phyloP scores from a whole-genome alignment of 352 stramenopile genomes.

The Phytophthora colocasiae region DNA sequence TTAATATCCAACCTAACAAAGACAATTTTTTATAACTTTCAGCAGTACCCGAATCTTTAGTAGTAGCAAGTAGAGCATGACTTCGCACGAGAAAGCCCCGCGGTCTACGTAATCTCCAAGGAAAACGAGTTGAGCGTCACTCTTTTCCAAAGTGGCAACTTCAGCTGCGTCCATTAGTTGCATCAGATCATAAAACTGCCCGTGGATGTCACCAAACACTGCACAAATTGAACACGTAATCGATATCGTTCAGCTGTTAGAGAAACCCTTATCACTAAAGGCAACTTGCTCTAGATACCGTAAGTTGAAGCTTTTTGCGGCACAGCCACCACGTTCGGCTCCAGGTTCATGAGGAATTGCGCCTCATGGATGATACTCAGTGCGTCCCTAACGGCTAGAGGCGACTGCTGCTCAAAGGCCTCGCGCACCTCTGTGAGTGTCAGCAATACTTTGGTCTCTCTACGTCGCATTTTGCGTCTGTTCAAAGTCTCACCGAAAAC shows the following conservation, averaged over 20 bases:
- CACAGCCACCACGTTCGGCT: conserved; percentile 71
- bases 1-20: neutral
- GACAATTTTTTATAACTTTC: too few species aligned
- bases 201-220: conserved; percentile 88
- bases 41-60: conserved; percentile 58
- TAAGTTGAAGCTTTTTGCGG: conserved; percentile 34
- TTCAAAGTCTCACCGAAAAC: conserved; percentile 18
- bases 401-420: conserved; percentile 69
- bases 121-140: conserved; percentile 71
- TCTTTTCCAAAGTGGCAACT: conserved; percentile 42
- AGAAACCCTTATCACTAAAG: conserved; percentile 11
- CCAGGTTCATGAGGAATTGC: conserved; percentile 62
- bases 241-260: neutral
- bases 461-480: conserved; percentile 38
- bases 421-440: conserved; percentile 44
- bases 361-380: conserved; percentile 74
- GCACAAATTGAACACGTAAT: conserved; percentile 20
- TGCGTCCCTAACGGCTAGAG: conserved; percentile 62
- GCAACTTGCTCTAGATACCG: conserved; percentile 30
- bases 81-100: conserved; percentile 83
- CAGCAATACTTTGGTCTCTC: conserved; percentile 46
- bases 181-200: conserved; percentile 83
- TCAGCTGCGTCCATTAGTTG: conserved; percentile 61
- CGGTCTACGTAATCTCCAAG: conserved; percentile 85
- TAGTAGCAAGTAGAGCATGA: conserved; percentile 80